Evolutionary conservation across 2,329 filamentous ascomycete genomes (phyloP).

Genomic region (Clarireedia homoeocarpa): DNA sequence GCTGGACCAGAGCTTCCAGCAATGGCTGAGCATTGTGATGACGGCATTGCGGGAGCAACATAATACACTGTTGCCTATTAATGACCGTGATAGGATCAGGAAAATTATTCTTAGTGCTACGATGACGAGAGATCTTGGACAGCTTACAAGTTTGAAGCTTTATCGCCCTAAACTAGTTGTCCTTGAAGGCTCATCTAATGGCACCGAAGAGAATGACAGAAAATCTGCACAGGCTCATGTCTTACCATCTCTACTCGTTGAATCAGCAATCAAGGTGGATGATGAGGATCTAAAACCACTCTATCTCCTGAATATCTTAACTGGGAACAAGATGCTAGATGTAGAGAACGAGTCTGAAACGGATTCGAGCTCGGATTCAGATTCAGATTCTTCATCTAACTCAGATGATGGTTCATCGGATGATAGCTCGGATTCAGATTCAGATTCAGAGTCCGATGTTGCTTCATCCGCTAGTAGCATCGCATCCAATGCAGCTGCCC

Average conservation of each 20-base stretch:
- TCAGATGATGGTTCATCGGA: slow-evolving; percentile 6
- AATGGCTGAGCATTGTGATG: slow-evolving; percentile 73
- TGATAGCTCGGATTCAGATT: slow-evolving; percentile 2
- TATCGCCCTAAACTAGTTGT: slow-evolving; percentile 68
- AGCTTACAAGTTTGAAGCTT: slow-evolving; percentile 67
- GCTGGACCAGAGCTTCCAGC: slow-evolving; percentile 84
- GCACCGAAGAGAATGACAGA: slow-evolving; percentile 23
- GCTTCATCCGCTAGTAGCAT: background rate
- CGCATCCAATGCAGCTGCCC: background rate
- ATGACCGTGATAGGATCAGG: slow-evolving; percentile 38
- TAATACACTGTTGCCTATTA: background rate
- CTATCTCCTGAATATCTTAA: slow-evolving; percentile 72
- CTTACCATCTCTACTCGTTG: slow-evolving; percentile 55
- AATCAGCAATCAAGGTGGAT: slow-evolving; percentile 60
- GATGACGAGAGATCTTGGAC: slow-evolving; percentile 78
- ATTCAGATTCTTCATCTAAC: slow-evolving; percentile 9
- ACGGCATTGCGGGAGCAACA: slow-evolving; percentile 39
- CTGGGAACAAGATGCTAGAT: slow-evolving; percentile 41
- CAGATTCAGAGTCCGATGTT: slow-evolving; percentile 5
- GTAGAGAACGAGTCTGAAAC: slow-evolving; percentile 29
- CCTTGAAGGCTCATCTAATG: slow-evolving; percentile 45
- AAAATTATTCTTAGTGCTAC: slow-evolving; percentile 90
- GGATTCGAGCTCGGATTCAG: slow-evolving; percentile 17
- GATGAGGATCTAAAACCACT: slow-evolving; percentile 70
- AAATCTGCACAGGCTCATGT: slow-evolving; percentile 40